A percentile compares a stretch with the other conserved stretches of the same genome.
Conservation (phyloP, 108 stramenopile species). For the Nannochloropsis gaditana region DNA sequence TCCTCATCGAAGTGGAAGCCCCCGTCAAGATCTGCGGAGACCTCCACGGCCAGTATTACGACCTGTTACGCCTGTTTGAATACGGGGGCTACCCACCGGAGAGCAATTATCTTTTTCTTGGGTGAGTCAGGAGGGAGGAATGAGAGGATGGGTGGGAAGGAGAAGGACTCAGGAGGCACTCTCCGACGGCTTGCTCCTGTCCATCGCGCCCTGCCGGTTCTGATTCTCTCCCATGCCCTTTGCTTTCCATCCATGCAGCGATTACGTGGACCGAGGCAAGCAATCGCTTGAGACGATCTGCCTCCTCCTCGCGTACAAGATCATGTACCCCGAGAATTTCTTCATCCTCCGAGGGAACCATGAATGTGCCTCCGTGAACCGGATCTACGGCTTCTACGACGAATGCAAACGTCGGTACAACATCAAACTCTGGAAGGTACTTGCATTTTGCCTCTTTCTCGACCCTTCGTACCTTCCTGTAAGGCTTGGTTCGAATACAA, state of each 20-base stretch:
- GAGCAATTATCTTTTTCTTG: slow-evolving; percentile 93
- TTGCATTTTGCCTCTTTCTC: neutral
- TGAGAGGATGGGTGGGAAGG: neutral
- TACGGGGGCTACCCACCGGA: slow-evolving; percentile 71
- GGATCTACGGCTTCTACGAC: slow-evolving; percentile 99
- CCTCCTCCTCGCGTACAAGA: slow-evolving; percentile 93
- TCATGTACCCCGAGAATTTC: slow-evolving; percentile 99
- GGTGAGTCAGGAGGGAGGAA: slow-evolving; percentile 31
- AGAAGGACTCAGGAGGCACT: neutral
- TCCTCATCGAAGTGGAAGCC: slow-evolving; percentile 92
- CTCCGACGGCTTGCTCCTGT: neutral
- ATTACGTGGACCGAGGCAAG: slow-evolving; percentile 97
- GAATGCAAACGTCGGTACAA: slow-evolving; percentile 73
- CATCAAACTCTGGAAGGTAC: slow-evolving; percentile 50
- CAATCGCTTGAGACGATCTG: slow-evolving; percentile 95
- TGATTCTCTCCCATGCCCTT: neutral
- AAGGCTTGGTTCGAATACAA: no score
- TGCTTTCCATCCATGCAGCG: slow-evolving; percentile 33
- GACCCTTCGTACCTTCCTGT: no score
- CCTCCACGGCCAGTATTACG: slow-evolving; percentile 76
- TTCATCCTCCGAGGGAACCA: slow-evolving; percentile 98
- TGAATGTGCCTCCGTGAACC: slow-evolving; percentile 96
- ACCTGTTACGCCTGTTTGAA: slow-evolving; percentile 69
- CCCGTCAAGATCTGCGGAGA: slow-evolving; percentile 95
- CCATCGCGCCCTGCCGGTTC: no score